These are phyloP conservation scores for Fusarium verrucosum DNA, from an alignment of 2,329 filamentous ascomycete species.

Conservation along the genomic window DNA sequence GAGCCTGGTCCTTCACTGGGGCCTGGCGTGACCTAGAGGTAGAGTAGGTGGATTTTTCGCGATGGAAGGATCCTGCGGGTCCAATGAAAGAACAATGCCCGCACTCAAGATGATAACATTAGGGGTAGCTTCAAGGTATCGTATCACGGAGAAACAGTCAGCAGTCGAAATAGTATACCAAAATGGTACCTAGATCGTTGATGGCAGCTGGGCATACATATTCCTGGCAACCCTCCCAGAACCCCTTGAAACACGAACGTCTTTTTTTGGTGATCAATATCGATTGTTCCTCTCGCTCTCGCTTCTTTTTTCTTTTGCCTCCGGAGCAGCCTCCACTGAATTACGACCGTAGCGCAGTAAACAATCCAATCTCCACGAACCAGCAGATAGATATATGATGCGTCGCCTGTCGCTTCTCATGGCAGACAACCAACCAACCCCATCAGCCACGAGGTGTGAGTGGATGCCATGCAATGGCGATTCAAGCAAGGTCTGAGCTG, in stretches of 20 bases:
- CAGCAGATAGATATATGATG: constrained; percentile 7
- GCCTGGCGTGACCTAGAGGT: constrained; percentile 39
- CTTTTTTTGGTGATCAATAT: not conserved
- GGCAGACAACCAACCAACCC: too few relatives aligned
- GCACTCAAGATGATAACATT: constrained; percentile 2
- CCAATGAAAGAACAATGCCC: constrained; percentile 14
- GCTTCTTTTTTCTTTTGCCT: not conserved
- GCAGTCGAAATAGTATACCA: not conserved
- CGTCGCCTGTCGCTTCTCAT: not conserved
- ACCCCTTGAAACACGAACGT: constrained; percentile 36
- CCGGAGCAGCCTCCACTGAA: not conserved
- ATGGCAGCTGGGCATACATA: too few relatives aligned
- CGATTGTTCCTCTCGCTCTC: not conserved
- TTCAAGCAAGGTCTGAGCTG: constrained; percentile 9
- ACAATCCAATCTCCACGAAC: constrained; percentile 12
- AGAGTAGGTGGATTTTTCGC: constrained; percentile 26
- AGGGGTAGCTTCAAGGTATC: not conserved
- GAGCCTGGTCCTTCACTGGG: constrained; percentile 3
- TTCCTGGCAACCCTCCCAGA: not conserved
- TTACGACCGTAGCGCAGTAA: constrained; percentile 3
- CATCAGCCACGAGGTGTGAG: constrained; percentile 24
- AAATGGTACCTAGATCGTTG: too few relatives aligned
- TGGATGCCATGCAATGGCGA: constrained; percentile 7
- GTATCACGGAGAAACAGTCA: not conserved
- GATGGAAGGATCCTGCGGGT: constrained; percentile 8